Evolutionary conservation across 441 rosid genomes (phyloP).

Genomic region (Erodium texanum): DNA sequence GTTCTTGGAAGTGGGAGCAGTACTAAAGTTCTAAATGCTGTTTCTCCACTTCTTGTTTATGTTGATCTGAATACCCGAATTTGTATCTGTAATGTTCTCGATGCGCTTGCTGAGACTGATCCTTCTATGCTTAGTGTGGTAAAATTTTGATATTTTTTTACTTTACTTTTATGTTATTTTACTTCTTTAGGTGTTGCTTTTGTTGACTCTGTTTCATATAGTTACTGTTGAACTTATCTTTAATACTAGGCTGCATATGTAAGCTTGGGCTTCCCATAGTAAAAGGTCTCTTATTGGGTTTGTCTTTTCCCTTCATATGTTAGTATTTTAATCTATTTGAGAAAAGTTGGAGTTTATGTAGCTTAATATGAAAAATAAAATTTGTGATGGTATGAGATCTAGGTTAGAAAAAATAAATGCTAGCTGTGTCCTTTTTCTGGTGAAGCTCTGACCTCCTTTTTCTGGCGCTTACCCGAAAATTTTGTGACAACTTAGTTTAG

Average conservation of each 20-base stretch:
- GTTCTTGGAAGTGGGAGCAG: constrained; percentile 39
- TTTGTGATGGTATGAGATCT: too few relatives aligned
- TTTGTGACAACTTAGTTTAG: too few relatives aligned
- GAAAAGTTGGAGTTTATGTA: not conserved
- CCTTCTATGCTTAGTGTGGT: constrained; percentile 59
- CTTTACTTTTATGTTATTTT: not conserved
- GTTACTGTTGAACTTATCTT: not conserved
- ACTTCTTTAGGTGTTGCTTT: not conserved
- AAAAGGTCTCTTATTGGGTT: not conserved
- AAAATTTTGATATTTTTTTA: constrained; percentile 8
- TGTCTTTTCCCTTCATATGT: not conserved
- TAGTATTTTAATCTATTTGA: not conserved
- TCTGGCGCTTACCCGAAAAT: too few relatives aligned
- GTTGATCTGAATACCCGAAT: constrained; percentile 54
- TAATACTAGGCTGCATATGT: not conserved
- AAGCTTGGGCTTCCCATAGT: not conserved
- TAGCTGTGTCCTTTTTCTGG: too few relatives aligned
- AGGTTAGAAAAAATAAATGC: too few relatives aligned
- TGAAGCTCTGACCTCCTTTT: too few relatives aligned
- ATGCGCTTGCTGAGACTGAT: constrained; percentile 57
- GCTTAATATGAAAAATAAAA: too few relatives aligned
- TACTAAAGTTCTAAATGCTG: constrained; percentile 38
- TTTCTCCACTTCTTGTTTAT: constrained; percentile 66
- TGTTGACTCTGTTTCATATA: not conserved
- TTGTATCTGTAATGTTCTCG: constrained; percentile 64